Evolutionary conservation across 2,329 filamentous ascomycete species (phyloP).

Genomic region (Xylaria sp.): DNA sequence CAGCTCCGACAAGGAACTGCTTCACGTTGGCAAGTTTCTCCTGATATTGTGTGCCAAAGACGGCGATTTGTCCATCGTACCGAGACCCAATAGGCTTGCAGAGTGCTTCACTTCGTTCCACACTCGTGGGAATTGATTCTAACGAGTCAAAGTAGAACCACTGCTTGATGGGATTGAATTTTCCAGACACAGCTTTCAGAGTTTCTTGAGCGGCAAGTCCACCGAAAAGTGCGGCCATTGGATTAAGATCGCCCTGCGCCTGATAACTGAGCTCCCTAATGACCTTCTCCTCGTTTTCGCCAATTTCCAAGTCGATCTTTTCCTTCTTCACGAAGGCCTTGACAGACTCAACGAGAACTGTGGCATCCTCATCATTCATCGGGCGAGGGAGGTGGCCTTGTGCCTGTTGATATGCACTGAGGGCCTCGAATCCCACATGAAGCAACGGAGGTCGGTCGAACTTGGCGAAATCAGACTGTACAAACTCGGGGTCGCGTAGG

Average conservation of each 20-base stretch:
- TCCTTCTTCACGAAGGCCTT: constrained; percentile 76
- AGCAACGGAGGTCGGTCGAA: constrained; percentile 94
- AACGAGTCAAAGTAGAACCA: constrained; percentile 98
- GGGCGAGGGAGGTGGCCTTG: constrained; percentile 80
- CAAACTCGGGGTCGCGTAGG: constrained; percentile 83
- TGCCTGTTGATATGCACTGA: constrained; percentile 81
- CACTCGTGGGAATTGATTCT: constrained; percentile 85
- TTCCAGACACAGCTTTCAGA: constrained; percentile 94
- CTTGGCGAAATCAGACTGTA: constrained; percentile 96
- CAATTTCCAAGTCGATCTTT: constrained; percentile 80
- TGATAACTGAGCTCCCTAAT: constrained; percentile 94
- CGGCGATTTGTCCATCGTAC: constrained; percentile 96
- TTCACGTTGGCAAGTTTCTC: constrained; percentile 90
- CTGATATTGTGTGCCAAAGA: constrained; percentile 92
- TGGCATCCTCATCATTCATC: constrained; percentile 83
- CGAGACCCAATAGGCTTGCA: constrained; percentile 85
- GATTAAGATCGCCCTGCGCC: constrained; percentile 85
- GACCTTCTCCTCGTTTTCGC: constrained; percentile 94
- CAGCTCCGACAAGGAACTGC: constrained; percentile 93
- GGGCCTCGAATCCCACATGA: constrained; percentile 88
- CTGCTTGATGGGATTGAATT: constrained; percentile 94
- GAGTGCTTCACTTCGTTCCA: constrained; percentile 78
- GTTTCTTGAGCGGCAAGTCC: constrained; percentile 93
- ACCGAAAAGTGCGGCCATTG: constrained; percentile 94
- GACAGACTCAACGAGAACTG: constrained; percentile 75